These are phyloP conservation scores for Paecilomyces dactylethromorphus DNA, from an alignment of 2,329 filamentous ascomycete species.

Conservation along the genomic window DNA sequence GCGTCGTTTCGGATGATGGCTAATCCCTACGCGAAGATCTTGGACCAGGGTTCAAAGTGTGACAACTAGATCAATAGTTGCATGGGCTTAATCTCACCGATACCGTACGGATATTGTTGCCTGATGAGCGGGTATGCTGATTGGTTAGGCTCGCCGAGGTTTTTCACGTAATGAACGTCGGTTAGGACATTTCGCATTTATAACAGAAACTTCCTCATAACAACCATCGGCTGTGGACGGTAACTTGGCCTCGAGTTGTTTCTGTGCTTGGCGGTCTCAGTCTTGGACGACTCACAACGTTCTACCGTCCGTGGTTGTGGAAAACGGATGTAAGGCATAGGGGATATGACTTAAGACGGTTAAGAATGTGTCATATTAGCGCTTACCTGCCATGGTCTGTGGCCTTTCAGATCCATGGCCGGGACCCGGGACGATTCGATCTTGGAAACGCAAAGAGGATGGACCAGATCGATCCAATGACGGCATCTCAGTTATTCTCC, in stretches of 20 bases:
- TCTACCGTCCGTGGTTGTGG: neutral
- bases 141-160: neutral
- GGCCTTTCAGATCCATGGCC: neutral
- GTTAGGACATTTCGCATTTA: neutral
- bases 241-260: neutral
- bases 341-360: neutral
- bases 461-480: slow-evolving; percentile 5
- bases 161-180: neutral
- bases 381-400: neutral
- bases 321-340: neutral
- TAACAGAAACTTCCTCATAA: neutral
- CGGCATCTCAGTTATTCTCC: slow-evolving; percentile 5
- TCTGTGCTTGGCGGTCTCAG: neutral
- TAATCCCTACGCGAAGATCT: too few relatives aligned
- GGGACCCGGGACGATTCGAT: neutral
- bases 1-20: too few relatives aligned
- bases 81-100: too few relatives aligned
- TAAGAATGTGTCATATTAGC: neutral
- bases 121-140: neutral
- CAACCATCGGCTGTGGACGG: neutral
- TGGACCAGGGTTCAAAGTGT: too few relatives aligned
- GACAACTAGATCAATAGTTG: too few relatives aligned
- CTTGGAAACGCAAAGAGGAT: neutral
- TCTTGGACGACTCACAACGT: neutral
- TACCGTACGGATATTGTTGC: neutral